Evolutionary conservation across 2,329 filamentous ascomycete species (phyloP), one percentile per base, ranked within the genome.

Genomic region (Ceratocystiopsis minuta): DNA sequence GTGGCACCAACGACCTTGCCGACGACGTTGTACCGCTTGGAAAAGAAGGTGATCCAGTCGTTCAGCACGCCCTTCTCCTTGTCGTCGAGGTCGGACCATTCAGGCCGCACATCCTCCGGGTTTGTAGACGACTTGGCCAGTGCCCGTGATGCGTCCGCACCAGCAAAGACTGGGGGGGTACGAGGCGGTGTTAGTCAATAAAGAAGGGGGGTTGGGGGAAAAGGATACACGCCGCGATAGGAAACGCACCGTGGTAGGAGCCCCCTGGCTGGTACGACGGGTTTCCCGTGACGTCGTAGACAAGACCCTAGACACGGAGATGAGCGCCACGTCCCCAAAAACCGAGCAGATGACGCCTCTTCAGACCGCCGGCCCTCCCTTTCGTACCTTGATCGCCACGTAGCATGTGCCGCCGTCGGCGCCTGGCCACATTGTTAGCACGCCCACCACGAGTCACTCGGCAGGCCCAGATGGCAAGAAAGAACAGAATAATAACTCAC

Each of bases 1-100:
- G 68, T 75, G 24, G 73, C 72, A 33, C 71, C 72, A 45, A 68
- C 62, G 15, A 81, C 73, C 43, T 67, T 58, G 14, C 84, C 85
- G 38, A 92, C 76, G 40, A 96, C 72, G 53, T 94, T 96, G 64
- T 98, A 98, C 44, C 90, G 72, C 66, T 96, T 98, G 51, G 80
- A 84, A 62, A 98, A 98, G 63, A 93, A 98, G 2, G 81, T 93
- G 48, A 80, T 75, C 90, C 90, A 98, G 59, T 98, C 90, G 42
- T 88, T 72, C 46, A 98, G 64, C 3, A 81, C 78, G 20, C 73
- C 75, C 65, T 90, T 84, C 58, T 95, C 78, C 60, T 90, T 86
- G 17, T 93, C 86, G 14, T 69, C 67, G 40, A 98, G 66, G 53
- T 86, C 81, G 44, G 79, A 67, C 81, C 84, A 96, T 40, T 95